A percentile compares a stretch with the other conserved stretches of the same genome.
Conservation (phyloP, 192 early-diverging fungal species). For the Dissophora globulifera region DNA sequence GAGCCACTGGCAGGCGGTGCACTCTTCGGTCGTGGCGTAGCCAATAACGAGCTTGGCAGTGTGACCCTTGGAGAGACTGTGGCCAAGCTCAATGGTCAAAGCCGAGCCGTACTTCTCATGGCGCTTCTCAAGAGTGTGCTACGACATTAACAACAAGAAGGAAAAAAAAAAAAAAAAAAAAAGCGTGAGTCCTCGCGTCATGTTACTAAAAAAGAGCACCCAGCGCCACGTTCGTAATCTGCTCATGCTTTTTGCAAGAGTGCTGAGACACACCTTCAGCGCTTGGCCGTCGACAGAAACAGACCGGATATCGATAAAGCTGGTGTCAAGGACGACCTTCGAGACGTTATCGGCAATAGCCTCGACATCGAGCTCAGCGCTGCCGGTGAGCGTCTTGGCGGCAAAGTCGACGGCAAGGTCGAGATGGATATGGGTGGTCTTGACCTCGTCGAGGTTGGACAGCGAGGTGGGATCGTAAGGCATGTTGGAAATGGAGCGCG, state of each 20-base stretch:
- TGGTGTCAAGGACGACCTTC: conserved; percentile 78
- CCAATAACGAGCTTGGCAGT: conserved; percentile 70
- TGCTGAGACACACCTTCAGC: conserved; percentile 25
- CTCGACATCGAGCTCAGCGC: conserved; percentile 68
- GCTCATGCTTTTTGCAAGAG: not conserved
- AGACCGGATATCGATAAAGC: conserved; percentile 63
- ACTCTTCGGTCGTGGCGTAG: conserved; percentile 83
- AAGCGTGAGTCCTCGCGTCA: too few species aligned
- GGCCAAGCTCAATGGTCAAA: conserved; percentile 71
- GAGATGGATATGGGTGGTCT: conserved; percentile 82
- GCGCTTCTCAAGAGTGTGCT: conserved; percentile 64
- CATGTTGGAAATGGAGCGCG: conserved; percentile 30
- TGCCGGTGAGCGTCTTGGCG: conserved; percentile 71
- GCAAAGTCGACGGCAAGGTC: conserved; percentile 83
- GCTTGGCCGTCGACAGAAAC: conserved; percentile 39
- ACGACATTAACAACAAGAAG: conserved; percentile 2
- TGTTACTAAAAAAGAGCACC: too few species aligned
- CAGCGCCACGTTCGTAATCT: too few species aligned
- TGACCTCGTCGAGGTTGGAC: conserved; percentile 80
- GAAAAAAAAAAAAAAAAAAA: conserved; percentile 1
- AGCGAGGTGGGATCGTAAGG: conserved; percentile 84
- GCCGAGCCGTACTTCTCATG: conserved; percentile 79
- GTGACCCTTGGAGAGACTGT: conserved; percentile 54
- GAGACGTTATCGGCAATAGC: conserved; percentile 64
- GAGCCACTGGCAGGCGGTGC: conserved; percentile 94